Percentiles rank a stretch among this genome's conserved stretches.
Evolutionary conservation across 768 basidiomycete species (phyloP).

Genomic region (Hemileccinum impolitum): DNA sequence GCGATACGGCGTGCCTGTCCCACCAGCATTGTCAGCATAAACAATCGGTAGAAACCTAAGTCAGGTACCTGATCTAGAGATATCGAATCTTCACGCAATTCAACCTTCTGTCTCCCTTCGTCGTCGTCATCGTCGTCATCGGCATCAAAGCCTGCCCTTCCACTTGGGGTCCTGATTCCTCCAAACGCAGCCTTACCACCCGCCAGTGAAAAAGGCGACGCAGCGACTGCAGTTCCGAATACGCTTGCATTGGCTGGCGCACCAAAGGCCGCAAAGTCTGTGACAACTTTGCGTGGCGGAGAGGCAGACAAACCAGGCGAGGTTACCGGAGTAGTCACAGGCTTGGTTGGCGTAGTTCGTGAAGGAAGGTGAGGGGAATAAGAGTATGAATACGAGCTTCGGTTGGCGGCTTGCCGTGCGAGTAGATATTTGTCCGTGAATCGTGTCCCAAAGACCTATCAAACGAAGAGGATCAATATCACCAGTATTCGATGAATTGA

Average conservation of each 20-base stretch:
- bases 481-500: background rate
- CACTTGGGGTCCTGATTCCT: constrained; percentile 53
- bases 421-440: constrained; percentile 96
- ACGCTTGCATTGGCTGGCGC: constrained; percentile 73
- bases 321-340: constrained; percentile 25
- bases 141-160: constrained; percentile 40
- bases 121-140: constrained; percentile 80
- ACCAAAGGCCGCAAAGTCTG: constrained; percentile 85
- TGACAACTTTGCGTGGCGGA: constrained; percentile 83
- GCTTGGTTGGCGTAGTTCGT: constrained; percentile 40
- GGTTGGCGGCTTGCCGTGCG: constrained; percentile 56
- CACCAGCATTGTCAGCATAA: constrained; percentile 7
- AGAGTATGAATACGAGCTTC: constrained; percentile 52
- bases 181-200: constrained; percentile 85
- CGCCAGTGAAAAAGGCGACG: constrained; percentile 76
- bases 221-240: constrained; percentile 77
- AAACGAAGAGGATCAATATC: constrained; percentile 6
- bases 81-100: constrained; percentile 80
- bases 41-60: background rate
- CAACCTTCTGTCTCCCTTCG: constrained; percentile 65
- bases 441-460: constrained; percentile 86
- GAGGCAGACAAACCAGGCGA: constrained; percentile 39
- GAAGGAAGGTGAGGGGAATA: constrained; percentile 47
- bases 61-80: constrained; percentile 82
- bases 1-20: constrained; percentile 75